Base-by-base conservation (phyloP, 177 flowering plant genomes). In the Vitis hybrid region DNA sequence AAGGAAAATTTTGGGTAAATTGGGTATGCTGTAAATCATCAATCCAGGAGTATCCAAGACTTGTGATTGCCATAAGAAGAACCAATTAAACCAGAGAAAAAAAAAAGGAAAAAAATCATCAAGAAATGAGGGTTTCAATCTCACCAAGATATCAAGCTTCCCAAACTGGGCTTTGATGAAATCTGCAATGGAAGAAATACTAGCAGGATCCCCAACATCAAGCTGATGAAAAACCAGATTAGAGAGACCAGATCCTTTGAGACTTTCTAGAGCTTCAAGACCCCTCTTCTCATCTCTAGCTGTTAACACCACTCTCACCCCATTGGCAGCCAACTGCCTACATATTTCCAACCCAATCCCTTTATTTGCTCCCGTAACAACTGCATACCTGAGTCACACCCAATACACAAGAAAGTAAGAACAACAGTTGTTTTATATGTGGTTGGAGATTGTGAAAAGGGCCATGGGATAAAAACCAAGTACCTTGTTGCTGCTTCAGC, bases 211-310 rank as follows among this genome's bases (percentile, higher is more conserved):
- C 1, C 45, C 64, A 0, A 84, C 82, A 78, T 88, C 88, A 58
- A 88, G 87, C 68, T 77, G 87, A 76, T 86, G 91, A 69, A 83
- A 88, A 45, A 83, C 63, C 19, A 86, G 1, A 22, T 75, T 66
- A 56, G 77, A 66, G 10, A 81, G 16, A n/a, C 83, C 85, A 63
- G 65, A 63, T 1, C 18, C 62, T 22, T 81, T 77, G 5, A 87
- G 78, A 12, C 69, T 74, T 18, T 77, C 73, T 53, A 82, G 77
- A 76, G 90, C 89, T 76, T 77, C 80, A 61, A 69, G 51, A 10
- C 89, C 87, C 63, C 74, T 82, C 57, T 78, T 76, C 67, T 78
- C 84, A 63, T 84, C 78, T 78, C 90, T 79, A 2, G 89, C 83
- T 2, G 91, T 80, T 64, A 88, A 66, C 15, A 84, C 72, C 50